A percentile compares a stretch with the other conserved stretches of the same genome.
These are phyloP conservation scores for Myxozyma nipponensis DNA, from an alignment of 805 yeast genomes.

Conservation along the genomic window DNA sequence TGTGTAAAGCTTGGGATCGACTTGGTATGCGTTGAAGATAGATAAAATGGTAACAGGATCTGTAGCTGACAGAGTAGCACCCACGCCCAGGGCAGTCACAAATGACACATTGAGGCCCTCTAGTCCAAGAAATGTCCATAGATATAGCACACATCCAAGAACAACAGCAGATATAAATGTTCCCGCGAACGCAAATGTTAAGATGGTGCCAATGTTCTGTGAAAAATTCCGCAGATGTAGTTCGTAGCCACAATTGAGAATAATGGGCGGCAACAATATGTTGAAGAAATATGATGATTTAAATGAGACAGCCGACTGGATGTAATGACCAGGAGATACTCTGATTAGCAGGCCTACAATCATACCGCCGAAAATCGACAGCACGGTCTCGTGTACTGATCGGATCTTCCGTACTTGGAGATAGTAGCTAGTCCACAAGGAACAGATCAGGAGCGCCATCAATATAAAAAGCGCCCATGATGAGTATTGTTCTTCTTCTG, in stretches of 20 bases:
- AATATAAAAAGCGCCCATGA: conserved; percentile 96
- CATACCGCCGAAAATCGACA: conserved; percentile 90
- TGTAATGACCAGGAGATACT: conserved; percentile 91
- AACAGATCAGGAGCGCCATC: conserved; percentile 71
- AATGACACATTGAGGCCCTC: conserved; percentile 85
- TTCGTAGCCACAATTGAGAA: conserved; percentile 95
- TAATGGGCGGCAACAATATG: conserved; percentile 90
- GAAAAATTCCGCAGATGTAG: conserved; percentile 81
- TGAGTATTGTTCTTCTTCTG: conserved; percentile 89
- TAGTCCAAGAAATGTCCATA: conserved; percentile 88
- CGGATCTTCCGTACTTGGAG: conserved; percentile 86
- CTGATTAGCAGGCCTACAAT: conserved; percentile 87
- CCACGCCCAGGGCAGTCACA: conserved; percentile 94
- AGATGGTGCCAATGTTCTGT: conserved; percentile 82
- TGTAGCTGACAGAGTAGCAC: conserved; percentile 96
- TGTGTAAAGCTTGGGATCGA: conserved; percentile 94
- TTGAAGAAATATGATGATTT: conserved; percentile 93
- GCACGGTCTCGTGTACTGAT: conserved; percentile 93
- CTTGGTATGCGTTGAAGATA: conserved; percentile 94
- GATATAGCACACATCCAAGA: conserved; percentile 67
- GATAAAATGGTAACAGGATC: conserved; percentile 97
- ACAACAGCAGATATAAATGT: conserved; percentile 90
- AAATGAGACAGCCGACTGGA: conserved; percentile 94
- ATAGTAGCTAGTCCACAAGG: conserved; percentile 93
- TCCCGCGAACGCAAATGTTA: conserved; percentile 95